These are phyloP conservation scores for Cladorrhinum sp. DNA, from an alignment of 2,329 filamentous ascomycete genomes.

Conservation along the genomic window DNA sequence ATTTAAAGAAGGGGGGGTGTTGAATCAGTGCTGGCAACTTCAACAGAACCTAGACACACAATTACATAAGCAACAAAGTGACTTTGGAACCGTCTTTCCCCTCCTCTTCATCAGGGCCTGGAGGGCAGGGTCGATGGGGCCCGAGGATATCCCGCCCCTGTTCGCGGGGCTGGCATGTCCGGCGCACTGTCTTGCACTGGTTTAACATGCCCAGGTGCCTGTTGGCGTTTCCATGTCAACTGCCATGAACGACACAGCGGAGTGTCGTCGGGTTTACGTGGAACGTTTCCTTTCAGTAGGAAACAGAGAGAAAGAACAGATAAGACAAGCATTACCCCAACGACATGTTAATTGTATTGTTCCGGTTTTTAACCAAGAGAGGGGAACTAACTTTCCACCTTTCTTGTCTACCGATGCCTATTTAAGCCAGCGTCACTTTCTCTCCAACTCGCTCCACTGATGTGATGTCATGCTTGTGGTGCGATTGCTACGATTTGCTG, in stretches of 20 bases:
- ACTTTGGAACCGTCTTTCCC: neutral
- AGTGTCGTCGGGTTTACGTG: too few species aligned
- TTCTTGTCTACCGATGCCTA: neutral
- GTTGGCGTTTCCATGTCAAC: neutral
- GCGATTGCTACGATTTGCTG: neutral
- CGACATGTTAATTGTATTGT: neutral
- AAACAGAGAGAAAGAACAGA: neutral
- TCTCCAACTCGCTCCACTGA: neutral
- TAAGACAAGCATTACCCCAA: neutral
- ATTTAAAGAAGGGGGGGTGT: conserved; percentile 2
- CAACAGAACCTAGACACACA: conserved; percentile 13
- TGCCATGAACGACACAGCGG: neutral
- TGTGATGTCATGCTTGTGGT: conserved; percentile 20
- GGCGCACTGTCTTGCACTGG: neutral
- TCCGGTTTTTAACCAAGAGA: neutral
- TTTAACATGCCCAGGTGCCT: too few species aligned
- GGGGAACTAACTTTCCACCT: neutral
- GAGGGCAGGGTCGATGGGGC: neutral
- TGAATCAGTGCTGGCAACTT: conserved; percentile 14
- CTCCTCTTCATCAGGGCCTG: neutral
- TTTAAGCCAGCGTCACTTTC: neutral
- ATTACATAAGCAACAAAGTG: conserved; percentile 23
- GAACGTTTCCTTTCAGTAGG: neutral
- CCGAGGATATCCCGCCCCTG: conserved; percentile 7
- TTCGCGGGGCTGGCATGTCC: conserved; percentile 4